Evolutionary conservation across 495 filamentous ascomycete genomes (phyloP), one percentile per base, ranked within the genome.

Genomic region (Hyaloscypha bicolor): DNA sequence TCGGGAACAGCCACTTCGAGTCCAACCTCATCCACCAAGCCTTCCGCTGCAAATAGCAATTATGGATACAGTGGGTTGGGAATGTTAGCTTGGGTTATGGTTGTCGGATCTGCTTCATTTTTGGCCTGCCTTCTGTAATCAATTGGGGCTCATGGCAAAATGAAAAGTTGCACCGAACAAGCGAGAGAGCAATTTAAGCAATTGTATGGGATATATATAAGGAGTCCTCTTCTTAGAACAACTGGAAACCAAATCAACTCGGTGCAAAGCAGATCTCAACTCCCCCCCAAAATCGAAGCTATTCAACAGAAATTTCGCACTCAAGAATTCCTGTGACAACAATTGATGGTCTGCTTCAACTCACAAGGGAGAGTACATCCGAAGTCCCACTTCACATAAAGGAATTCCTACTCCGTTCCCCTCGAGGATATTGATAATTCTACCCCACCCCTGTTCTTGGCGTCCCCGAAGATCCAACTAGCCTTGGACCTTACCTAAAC

Each of bases 31-130:
- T 65, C 67, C 37, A 19, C 67, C 12, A 69, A 69, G 37, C 42
- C 42, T 14, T 61, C 66, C 5, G 57, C 67, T 12, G 67, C 57
- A 8, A 59, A 55, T 53, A 32, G 9, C 25, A 21, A n/a, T 19
- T 42, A 39, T 61, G 16, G 9, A 5, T 53, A 53, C 31, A 29
- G 37, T 9, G 56, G 42, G 9, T 29, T 65, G 6, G 57, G 62
- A 12, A 35, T 42, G 48, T 35, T 69, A 22, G 53, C 39, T 14
- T 69, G 62, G 62, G 56, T 60, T 39, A 42, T 16, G 21, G n/a
- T 65, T 19, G 21, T 69, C 22, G 67, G 55, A 62, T 65, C 57
- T 61, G 67, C 67, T 30, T 48, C 53, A n/a, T 57, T 69, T 30
- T 14, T 64, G 19, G 67, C 67, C 31, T 65, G 32, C 42, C 55